Percentiles rank a stretch among this genome's conserved stretches.
phyloP scores from a whole-genome alignment of 192 early-diverging fungal genomes.

The Phlyctochytrium planicorne region DNA sequence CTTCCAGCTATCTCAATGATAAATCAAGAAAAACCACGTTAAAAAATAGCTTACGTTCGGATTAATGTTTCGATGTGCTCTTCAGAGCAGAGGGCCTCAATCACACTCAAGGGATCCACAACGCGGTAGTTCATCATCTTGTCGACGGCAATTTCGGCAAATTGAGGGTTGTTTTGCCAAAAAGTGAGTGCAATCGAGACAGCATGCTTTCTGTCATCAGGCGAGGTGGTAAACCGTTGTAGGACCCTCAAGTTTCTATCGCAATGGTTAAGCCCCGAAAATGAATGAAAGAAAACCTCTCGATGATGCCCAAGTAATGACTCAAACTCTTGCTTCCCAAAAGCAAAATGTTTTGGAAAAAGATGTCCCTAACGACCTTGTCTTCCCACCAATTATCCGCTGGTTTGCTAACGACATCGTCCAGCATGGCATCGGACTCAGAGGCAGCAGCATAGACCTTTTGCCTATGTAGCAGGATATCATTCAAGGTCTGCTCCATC shows the following conservation, averaged over 20 bases:
- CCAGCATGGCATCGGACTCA: constrained; percentile 16
- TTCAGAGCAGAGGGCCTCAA: constrained; percentile 63
- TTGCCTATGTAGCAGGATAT: constrained; percentile 22
- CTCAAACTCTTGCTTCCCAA: constrained; percentile 92
- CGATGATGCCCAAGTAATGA: constrained; percentile 89
- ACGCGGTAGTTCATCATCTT: constrained; percentile 96
- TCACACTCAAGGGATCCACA: constrained; percentile 75
- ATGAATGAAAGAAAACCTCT: constrained; percentile 53
- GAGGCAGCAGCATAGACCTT: too few species aligned
- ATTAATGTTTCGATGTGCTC: constrained; percentile 27
- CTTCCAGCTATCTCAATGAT: constrained; percentile 66
- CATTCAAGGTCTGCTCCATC: constrained; percentile 20
- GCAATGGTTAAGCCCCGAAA: constrained; percentile 3
- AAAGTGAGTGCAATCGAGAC: constrained; percentile 77
- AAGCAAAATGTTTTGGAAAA: constrained; percentile 82
- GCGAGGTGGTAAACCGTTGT: constrained; percentile 53
- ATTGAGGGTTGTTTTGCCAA: constrained; percentile 87
- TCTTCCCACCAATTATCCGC: constrained; percentile 11
- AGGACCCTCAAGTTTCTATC: constrained; percentile 64
- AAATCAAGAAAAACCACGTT: too few species aligned
- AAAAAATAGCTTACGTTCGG: constrained; percentile 12
- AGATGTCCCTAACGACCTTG: constrained; percentile 59
- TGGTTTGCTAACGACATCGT: constrained; percentile 7
- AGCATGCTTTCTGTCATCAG: constrained; percentile 72
- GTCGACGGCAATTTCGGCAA: constrained; percentile 88